A percentile compares a stretch with the other conserved stretches of the same genome.
Conservation (phyloP, 768 basidiomycete genomes). For the Lactifluus rugatus region DNA sequence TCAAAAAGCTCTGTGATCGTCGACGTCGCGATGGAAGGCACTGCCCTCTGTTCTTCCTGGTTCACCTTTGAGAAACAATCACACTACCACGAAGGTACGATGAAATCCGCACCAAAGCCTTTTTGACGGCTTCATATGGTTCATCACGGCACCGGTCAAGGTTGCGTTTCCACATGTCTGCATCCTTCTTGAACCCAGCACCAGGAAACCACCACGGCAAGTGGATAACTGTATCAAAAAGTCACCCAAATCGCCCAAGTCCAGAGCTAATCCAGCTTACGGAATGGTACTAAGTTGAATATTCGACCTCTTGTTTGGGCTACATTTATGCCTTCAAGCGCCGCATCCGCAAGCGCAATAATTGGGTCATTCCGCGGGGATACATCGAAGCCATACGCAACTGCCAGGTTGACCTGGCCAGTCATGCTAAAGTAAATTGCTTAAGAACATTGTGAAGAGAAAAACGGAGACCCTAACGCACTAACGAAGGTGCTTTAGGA, state of each 20-base stretch:
- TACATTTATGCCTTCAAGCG: constrained; percentile 26
- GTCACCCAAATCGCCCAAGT: neutral
- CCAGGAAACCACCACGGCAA: constrained; percentile 26
- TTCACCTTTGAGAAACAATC: neutral
- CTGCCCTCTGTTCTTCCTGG: constrained; percentile 1
- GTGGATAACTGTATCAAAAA: constrained; percentile 18
- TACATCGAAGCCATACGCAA: constrained; percentile 41
- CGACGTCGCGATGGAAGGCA: constrained; percentile 3
- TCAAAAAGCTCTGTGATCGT: constrained; percentile 1
- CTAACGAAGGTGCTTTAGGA: constrained; percentile 30
- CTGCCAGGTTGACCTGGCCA: constrained; percentile 30
- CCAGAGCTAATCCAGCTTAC: constrained; percentile 18
- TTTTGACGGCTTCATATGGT: constrained; percentile 21
- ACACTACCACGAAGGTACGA: neutral
- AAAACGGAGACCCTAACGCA: constrained; percentile 21
- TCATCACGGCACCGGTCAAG: constrained; percentile 18
- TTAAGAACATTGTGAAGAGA: neutral
- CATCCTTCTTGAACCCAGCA: constrained; percentile 22
- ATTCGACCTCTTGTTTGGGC: constrained; percentile 35
- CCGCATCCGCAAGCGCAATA: constrained; percentile 33
- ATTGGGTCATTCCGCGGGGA: constrained; percentile 35
- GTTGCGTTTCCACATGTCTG: constrained; percentile 13
- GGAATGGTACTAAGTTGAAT: constrained; percentile 32
- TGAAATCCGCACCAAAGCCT: constrained; percentile 17
- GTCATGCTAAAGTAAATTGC: constrained; percentile 19